These are phyloP conservation scores for Persicaria tinctoria DNA, from an alignment of 148 eudicot genomes.

Conservation along the genomic window DNA sequence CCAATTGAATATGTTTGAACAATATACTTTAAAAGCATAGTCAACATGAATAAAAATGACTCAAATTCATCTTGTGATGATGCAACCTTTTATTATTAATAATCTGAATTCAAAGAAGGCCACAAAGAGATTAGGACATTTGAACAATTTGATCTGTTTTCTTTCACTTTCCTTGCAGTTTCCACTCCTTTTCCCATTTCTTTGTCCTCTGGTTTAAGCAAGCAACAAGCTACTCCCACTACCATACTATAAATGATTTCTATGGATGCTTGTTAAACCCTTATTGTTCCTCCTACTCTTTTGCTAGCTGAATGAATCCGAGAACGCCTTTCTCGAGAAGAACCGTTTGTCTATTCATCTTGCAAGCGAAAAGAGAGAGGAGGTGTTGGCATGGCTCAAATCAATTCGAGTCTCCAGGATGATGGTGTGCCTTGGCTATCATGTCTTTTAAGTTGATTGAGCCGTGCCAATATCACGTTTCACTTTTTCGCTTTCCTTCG, in stretches of 20 bases:
- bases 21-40: neutral
- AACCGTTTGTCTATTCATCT: neutral
- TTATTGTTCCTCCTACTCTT: too few relatives aligned
- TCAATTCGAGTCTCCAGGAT: conserved; percentile 34
- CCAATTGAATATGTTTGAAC: neutral
- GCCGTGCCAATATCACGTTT: conserved; percentile 77
- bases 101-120: neutral
- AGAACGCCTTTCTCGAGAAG: too few relatives aligned
- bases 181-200: conserved; percentile 4
- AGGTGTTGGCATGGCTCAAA: conserved; percentile 68
- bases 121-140: neutral
- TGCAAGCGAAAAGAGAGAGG: conserved; percentile 19
- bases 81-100: neutral
- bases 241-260: neutral
- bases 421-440: neutral
- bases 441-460: conserved; percentile 48
- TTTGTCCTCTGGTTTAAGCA: conserved; percentile 1
- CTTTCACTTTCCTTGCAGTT: conserved; percentile 1
- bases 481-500: neutral
- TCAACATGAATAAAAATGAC: conserved; percentile 2
- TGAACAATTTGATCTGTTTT: conserved; percentile 1
- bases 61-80: neutral
- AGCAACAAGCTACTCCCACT: neutral
- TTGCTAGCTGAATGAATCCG: too few relatives aligned
- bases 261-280: too few relatives aligned